Evolutionary conservation across 2,329 filamentous ascomycete species (phyloP).

Genomic region (Aspergillus transmontanensis): DNA sequence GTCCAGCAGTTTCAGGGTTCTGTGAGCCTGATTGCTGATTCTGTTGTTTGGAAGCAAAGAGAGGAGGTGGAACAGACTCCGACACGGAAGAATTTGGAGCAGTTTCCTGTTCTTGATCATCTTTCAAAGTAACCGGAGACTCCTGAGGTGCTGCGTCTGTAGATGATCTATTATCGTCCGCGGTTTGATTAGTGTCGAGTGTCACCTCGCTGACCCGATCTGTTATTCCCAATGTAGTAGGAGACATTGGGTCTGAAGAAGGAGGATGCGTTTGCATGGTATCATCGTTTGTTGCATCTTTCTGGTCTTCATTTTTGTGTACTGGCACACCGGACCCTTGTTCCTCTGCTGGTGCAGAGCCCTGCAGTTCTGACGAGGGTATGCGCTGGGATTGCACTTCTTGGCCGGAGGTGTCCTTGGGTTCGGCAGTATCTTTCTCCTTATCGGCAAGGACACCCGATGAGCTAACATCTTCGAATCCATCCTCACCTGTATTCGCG

Average conservation of each 20-base stretch:
- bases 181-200: constrained; percentile 61
- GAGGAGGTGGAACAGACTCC: constrained; percentile 69
- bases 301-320: neutral
- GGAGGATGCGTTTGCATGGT: constrained; percentile 27
- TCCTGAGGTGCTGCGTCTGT: constrained; percentile 15
- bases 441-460: constrained; percentile 74
- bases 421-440: constrained; percentile 65
- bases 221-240: constrained; percentile 57
- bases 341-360: neutral
- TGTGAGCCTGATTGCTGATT: constrained; percentile 25
- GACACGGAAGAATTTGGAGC: constrained; percentile 55
- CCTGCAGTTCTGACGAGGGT: constrained; percentile 20
- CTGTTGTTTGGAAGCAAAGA: constrained; percentile 57
- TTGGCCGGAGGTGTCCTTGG: constrained; percentile 45
- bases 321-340: constrained; percentile 1
- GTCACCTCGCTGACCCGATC: constrained; percentile 60
- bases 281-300: neutral
- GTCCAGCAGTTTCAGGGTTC: constrained; percentile 21
- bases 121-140: constrained; percentile 9
- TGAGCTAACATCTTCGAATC: constrained; percentile 82
- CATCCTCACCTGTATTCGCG: constrained; percentile 82
- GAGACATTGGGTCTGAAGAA: constrained; percentile 45
- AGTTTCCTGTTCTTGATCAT: constrained; percentile 15
- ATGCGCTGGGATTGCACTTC: constrained; percentile 25
- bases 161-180: constrained; percentile 32